Percentiles rank a stretch among this genome's conserved stretches.
Evolutionary conservation across 2,329 filamentous ascomycete genomes (phyloP).

Genomic region (Daldinia sp.): DNA sequence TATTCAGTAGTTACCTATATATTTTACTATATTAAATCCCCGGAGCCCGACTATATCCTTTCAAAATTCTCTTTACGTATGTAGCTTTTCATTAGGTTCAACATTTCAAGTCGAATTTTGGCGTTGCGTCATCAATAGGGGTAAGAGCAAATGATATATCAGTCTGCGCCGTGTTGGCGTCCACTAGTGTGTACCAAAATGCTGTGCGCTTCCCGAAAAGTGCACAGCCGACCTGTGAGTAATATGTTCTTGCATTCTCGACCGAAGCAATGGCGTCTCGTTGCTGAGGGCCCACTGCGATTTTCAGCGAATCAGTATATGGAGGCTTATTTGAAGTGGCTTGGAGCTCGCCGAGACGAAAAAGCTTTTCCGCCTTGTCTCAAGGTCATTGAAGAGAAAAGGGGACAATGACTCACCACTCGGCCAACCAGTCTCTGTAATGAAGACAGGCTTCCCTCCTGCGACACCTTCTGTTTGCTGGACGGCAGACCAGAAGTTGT

Average conservation of each 20-base stretch:
- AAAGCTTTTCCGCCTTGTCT: background rate
- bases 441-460: constrained; percentile 48
- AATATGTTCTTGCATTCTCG: constrained; percentile 50
- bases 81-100: background rate
- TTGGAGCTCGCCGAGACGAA: background rate
- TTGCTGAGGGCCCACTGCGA: constrained; percentile 46
- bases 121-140: constrained; percentile 37
- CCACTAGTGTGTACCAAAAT: constrained; percentile 69
- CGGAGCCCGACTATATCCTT: background rate
- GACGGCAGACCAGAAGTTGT: constrained; percentile 48
- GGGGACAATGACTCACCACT: constrained; percentile 45
- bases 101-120: constrained; percentile 47
- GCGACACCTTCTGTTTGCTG: constrained; percentile 47
- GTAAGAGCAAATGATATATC: constrained; percentile 49
- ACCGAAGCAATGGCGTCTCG: constrained; percentile 48
- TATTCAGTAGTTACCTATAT: too few species aligned
- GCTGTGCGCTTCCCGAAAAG: constrained; percentile 54
- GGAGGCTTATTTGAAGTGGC: background rate
- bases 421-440: constrained; percentile 52
- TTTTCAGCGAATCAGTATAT: constrained; percentile 3
- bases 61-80: background rate
- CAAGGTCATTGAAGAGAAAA: background rate
- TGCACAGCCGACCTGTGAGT: constrained; percentile 50
- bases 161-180: constrained; percentile 56
- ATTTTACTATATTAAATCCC: background rate